Evolutionary conservation across 2,329 filamentous ascomycete species (phyloP).

Genomic region (Paramyrothecium roridum): DNA sequence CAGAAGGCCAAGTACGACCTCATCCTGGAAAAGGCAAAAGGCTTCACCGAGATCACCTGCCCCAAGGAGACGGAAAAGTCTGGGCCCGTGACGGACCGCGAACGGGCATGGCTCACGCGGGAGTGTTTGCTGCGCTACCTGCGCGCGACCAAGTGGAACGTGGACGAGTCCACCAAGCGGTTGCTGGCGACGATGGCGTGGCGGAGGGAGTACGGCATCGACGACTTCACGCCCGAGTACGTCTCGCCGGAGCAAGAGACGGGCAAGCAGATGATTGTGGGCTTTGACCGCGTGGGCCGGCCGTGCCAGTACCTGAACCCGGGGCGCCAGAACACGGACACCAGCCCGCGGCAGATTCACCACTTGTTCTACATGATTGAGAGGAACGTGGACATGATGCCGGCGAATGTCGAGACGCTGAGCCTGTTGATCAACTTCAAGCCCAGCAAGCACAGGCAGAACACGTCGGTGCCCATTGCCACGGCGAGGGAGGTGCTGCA

Average conservation of each 20-base stretch:
- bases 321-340: slow-evolving; percentile 87
- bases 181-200: slow-evolving; percentile 78
- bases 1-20: slow-evolving; percentile 79
- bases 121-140: slow-evolving; percentile 93
- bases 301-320: slow-evolving; percentile 91
- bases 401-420: slow-evolving; percentile 80
- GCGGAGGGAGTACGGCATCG: slow-evolving; percentile 86
- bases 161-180: slow-evolving; percentile 73
- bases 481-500: slow-evolving; percentile 80
- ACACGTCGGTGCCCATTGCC: slow-evolving; percentile 68
- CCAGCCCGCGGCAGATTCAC: slow-evolving; percentile 81
- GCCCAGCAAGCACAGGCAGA: slow-evolving; percentile 69
- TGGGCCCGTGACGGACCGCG: slow-evolving; percentile 69
- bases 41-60: slow-evolving; percentile 63
- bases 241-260: slow-evolving; percentile 94
- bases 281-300: slow-evolving; percentile 81
- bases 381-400: slow-evolving; percentile 82
- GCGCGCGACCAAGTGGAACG: slow-evolving; percentile 87
- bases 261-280: slow-evolving; percentile 87
- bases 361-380: slow-evolving; percentile 97
- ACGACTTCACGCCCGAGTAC: slow-evolving; percentile 76
- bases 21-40: slow-evolving; percentile 66
- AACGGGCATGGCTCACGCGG: slow-evolving; percentile 85
- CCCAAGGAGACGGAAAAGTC: slow-evolving; percentile 55
- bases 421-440: slow-evolving; percentile 92